Percentiles rank a stretch among this genome's conserved stretches.
These are phyloP conservation scores for Ophiostoma triangulosporum DNA, from an alignment of 2,329 filamentous ascomycete species.

Conservation along the genomic window DNA sequence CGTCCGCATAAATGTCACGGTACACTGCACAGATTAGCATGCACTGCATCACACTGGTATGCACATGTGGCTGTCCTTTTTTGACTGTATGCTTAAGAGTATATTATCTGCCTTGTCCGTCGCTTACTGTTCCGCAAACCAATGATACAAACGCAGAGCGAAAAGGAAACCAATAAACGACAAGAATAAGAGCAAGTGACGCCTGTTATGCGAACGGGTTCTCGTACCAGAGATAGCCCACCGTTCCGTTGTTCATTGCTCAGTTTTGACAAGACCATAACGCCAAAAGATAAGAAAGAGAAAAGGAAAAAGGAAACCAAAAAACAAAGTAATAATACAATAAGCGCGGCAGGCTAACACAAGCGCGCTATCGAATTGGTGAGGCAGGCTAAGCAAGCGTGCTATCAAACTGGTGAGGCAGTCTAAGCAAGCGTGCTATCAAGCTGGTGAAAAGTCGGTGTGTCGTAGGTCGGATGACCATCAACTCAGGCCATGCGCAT, in stretches of 20 bases:
- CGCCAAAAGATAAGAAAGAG: neutral
- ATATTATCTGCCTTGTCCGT: too few relatives aligned
- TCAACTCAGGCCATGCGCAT: constrained; percentile 6
- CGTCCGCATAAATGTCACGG: too few relatives aligned
- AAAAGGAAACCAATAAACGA: neutral
- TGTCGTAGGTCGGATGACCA: neutral
- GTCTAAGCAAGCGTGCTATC: neutral
- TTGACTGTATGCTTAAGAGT: too few relatives aligned
- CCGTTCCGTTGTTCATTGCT: neutral
- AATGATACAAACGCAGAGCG: neutral
- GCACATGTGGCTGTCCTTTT: too few relatives aligned
- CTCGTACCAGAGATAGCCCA: neutral
- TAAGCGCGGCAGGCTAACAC: too few relatives aligned
- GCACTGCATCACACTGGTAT: too few relatives aligned
- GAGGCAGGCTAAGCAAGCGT: too few relatives aligned
- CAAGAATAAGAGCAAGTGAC: neutral
- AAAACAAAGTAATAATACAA: neutral
- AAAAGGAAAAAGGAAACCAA: neutral
- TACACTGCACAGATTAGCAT: too few relatives aligned
- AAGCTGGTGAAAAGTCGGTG: neutral
- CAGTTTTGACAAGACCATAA: neutral
- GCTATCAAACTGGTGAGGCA: too few relatives aligned
- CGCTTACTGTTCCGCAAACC: too few relatives aligned
- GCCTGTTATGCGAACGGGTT: neutral
- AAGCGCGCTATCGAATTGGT: too few relatives aligned